Conservation (phyloP, 1,284 basidiomycete species). For the Rhodotorula sp. region DNA sequence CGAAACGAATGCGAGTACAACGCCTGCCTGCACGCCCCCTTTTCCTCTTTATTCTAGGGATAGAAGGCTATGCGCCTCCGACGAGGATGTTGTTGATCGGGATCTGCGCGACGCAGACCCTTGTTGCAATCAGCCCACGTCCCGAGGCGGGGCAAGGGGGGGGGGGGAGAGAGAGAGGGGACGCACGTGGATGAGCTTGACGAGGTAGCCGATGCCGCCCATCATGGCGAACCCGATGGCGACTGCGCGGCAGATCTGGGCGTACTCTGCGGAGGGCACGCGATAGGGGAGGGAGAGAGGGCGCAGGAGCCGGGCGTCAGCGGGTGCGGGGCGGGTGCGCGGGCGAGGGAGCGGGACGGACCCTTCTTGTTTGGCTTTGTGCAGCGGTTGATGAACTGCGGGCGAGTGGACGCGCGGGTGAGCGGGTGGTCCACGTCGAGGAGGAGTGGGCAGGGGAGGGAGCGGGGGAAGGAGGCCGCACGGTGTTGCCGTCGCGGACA, state of each 20-base stretch:
- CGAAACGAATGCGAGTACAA: background rate
- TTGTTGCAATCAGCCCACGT: background rate
- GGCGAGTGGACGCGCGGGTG: background rate
- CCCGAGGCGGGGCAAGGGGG: background rate
- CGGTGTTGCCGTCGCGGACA: conserved; percentile 88
- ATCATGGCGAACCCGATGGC: conserved; percentile 93
- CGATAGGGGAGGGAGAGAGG: background rate
- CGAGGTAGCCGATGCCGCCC: conserved; percentile 69
- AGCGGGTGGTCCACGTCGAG: background rate
- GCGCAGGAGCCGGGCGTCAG: conserved; percentile 4
- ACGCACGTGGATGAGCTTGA: conserved; percentile 44
- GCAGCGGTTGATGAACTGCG: conserved; percentile 90
- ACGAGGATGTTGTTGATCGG: conserved; percentile 45
- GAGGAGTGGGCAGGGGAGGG: background rate
- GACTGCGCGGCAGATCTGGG: conserved; percentile 88
- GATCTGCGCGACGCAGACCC: conserved; percentile 24
- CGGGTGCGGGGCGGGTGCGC: background rate
- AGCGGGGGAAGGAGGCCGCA: conserved; percentile 52
- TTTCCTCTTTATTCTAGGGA: rapidly evolving
- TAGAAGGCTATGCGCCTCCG: conserved; percentile 21
- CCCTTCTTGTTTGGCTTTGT: conserved; percentile 96
- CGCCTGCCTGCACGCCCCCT: background rate
- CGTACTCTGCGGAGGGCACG: conserved; percentile 66
- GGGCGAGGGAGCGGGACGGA: conserved; percentile 49
- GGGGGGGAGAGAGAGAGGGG: background rate